Conservation (phyloP, 495 filamentous ascomycete species). For the Cercophora newfieldiana region DNA sequence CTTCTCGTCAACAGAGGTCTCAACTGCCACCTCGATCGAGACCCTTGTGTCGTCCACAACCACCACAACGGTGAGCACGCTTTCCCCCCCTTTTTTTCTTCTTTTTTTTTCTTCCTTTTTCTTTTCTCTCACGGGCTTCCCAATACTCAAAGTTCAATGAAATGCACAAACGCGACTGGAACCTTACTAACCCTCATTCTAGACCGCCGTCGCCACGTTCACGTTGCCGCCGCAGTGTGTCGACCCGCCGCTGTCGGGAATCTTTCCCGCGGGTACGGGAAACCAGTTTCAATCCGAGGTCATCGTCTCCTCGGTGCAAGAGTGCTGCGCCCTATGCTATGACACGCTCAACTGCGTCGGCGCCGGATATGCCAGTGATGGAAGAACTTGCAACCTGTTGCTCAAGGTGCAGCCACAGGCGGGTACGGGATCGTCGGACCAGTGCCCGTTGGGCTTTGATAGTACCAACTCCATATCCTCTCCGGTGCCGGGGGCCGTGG, state of each 20-base stretch:
- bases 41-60: background rate
- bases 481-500: background rate
- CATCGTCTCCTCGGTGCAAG: background rate
- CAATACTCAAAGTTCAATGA: background rate
- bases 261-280: background rate
- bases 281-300: background rate
- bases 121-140: too few species aligned
- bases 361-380: background rate
- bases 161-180: too few species aligned
- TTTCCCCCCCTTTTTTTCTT: background rate
- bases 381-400: background rate
- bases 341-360: background rate
- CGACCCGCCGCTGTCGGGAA: background rate
- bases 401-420: background rate
- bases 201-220: slow-evolving; percentile 1
- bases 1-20: background rate
- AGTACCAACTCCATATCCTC: background rate
- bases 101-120: too few species aligned
- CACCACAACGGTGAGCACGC: background rate
- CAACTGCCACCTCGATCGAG: background rate
- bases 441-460: slow-evolving; percentile 1
- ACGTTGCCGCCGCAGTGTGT: background rate
- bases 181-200: background rate
- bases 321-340: background rate
- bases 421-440: background rate